These are phyloP conservation scores for Pyrus hybrid DNA, from an alignment of 331 rosid species.

Conservation along the genomic window DNA sequence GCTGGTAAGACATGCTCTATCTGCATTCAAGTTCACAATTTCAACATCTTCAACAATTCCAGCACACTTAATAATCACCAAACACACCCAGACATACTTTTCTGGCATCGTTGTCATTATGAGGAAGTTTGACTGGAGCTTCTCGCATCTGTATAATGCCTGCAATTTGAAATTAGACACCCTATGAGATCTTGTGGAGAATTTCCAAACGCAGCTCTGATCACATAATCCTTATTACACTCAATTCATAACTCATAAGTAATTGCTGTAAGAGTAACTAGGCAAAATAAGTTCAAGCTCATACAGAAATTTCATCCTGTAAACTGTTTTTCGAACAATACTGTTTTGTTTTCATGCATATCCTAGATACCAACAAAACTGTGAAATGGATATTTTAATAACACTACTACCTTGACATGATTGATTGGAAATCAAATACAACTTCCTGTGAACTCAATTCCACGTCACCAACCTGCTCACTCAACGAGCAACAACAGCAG, in stretches of 20 bases:
- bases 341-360: background rate
- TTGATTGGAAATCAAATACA: background rate
- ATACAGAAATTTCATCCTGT: background rate
- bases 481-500: background rate
- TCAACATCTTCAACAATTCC: background rate
- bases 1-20: slow-evolving; percentile 34
- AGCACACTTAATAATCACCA: background rate
- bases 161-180: background rate
- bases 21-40: background rate
- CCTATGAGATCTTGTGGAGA: background rate
- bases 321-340: background rate
- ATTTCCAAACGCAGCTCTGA: background rate
- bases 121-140: background rate
- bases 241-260: background rate
- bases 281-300: background rate
- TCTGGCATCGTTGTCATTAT: background rate
- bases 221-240: background rate
- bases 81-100: background rate
- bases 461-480: background rate
- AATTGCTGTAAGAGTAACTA: background rate
- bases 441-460: background rate
- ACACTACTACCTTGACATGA: background rate
- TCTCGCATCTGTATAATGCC: background rate
- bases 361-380: too few species aligned
- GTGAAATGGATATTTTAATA: background rate